Conservation (phyloP, 257 asterid genomes). For the Apocynum venetum region DNA sequence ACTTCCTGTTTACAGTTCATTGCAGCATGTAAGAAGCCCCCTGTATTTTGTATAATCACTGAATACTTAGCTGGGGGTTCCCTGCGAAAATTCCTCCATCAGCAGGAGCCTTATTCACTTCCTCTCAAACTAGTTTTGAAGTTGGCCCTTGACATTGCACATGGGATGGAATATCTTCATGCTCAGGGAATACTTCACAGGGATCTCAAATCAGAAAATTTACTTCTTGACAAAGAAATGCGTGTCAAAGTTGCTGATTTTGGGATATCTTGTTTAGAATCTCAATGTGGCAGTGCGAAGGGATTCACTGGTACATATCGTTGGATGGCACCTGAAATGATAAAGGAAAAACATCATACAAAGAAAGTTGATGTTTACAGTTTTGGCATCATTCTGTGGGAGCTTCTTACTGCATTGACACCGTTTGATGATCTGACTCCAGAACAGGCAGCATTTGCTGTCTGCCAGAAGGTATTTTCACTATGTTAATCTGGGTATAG, state of each 20-base stretch:
- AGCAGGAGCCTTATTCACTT: slow-evolving; percentile 83
- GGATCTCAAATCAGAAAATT: slow-evolving; percentile 91
- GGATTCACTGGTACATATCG: slow-evolving; percentile 97
- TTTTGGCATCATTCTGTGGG: slow-evolving; percentile 89
- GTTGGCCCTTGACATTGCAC: slow-evolving; percentile 80
- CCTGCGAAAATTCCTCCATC: slow-evolving; percentile 85
- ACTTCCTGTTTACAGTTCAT: slow-evolving; percentile 55
- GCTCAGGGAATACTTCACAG: slow-evolving; percentile 87
- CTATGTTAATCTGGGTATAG: background rate
- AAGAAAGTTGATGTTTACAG: slow-evolving; percentile 95
- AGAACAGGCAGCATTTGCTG: slow-evolving; percentile 98
- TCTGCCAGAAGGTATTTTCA: slow-evolving; percentile 83
- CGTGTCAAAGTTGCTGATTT: slow-evolving; percentile 93
- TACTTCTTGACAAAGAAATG: slow-evolving; percentile 81
- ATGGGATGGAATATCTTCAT: slow-evolving; percentile 91
- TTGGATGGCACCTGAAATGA: slow-evolving; percentile 99
- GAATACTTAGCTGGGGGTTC: slow-evolving; percentile 93
- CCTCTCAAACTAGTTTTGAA: slow-evolving; percentile 69
- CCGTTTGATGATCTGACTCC: slow-evolving; percentile 96
- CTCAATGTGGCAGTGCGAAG: slow-evolving; percentile 90
- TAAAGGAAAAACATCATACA: slow-evolving; percentile 81
- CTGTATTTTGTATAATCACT: slow-evolving; percentile 90
- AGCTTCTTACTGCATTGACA: slow-evolving; percentile 82
- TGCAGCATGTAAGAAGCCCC: slow-evolving; percentile 94
- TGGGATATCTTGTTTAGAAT: slow-evolving; percentile 89